Conservation (phyloP, 2,329 filamentous ascomycete genomes). For the Boeremia exigua region DNA sequence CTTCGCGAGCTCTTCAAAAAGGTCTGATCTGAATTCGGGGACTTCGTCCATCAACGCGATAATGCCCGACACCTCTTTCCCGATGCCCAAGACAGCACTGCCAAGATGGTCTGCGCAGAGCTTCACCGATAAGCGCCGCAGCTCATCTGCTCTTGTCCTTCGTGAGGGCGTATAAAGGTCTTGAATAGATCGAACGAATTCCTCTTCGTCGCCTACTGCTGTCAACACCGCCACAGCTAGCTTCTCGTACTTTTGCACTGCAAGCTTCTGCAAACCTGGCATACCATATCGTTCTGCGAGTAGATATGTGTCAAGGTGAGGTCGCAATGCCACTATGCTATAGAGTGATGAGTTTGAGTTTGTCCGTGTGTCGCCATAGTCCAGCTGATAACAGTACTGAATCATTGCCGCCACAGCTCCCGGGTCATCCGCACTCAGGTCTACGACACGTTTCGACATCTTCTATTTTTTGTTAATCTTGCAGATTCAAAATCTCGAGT, state of each 20-base stretch:
- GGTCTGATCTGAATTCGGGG: conserved; percentile 37
- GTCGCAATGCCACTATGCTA: conserved; percentile 29
- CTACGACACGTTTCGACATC: conserved; percentile 33
- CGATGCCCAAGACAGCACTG: conserved; percentile 34
- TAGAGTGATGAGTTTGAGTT: conserved; percentile 26
- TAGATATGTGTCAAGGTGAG: conserved; percentile 39
- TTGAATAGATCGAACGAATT: conserved; percentile 33
- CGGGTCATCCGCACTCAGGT: conserved; percentile 40
- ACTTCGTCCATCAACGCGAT: conserved; percentile 39
- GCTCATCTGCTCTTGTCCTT: conserved; percentile 28
- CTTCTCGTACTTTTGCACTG: conserved; percentile 37
- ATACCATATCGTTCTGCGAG: conserved; percentile 39
- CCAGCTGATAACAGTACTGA: conserved; percentile 41
- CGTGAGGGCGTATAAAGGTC: conserved; percentile 35
- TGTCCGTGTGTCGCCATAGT: conserved; percentile 36
- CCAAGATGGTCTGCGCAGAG: conserved; percentile 40
- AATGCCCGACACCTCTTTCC: conserved; percentile 34
- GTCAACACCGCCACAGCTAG: conserved; percentile 28
- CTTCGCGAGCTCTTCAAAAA: conserved; percentile 38
- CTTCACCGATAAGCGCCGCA: conserved; percentile 29
- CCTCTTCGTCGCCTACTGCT: conserved; percentile 32
- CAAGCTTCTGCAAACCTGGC: conserved; percentile 31
- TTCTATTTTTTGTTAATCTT: conserved; percentile 26
- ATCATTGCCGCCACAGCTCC: conserved; percentile 43
- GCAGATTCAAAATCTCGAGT: neutral